phyloP scores from a whole-genome alignment of 2,329 filamentous ascomycete species.

The Fusarium luffae region DNA sequence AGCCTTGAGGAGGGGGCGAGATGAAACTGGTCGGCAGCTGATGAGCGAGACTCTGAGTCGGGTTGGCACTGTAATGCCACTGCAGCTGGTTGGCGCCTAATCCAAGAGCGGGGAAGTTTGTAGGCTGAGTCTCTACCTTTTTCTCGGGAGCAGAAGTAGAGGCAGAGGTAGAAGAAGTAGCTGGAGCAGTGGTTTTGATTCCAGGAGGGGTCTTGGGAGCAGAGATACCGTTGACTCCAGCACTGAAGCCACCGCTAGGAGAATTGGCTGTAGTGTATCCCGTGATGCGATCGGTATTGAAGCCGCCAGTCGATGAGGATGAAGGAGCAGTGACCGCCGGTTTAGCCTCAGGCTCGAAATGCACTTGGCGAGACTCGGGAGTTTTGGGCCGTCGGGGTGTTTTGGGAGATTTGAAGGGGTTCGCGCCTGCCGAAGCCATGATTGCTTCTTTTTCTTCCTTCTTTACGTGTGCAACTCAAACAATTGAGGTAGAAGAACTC shows the following conservation, averaged over 20 bases:
- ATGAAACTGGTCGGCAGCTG: slow-evolving; percentile 40
- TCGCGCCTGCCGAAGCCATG: slow-evolving; percentile 46
- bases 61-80: slow-evolving; percentile 52
- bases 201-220: slow-evolving; percentile 22
- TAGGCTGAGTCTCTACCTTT: slow-evolving; percentile 26
- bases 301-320: neutral
- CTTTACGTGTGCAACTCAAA: slow-evolving; percentile 2
- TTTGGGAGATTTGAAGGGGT: slow-evolving; percentile 47
- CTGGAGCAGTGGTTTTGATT: neutral
- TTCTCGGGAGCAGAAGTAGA: slow-evolving; percentile 15
- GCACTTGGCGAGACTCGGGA: slow-evolving; percentile 49
- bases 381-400: slow-evolving; percentile 45
- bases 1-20: slow-evolving; percentile 27
- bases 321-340: neutral
- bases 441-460: neutral
- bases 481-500: neutral
- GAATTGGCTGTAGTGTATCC: slow-evolving; percentile 40
- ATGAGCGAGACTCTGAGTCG: slow-evolving; percentile 48
- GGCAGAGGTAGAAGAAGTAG: neutral
- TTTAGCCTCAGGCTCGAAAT: slow-evolving; percentile 40
- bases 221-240: slow-evolving; percentile 19
- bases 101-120: slow-evolving; percentile 48
- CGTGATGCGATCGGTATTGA: slow-evolving; percentile 15
- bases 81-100: slow-evolving; percentile 42
- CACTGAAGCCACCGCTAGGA: slow-evolving; percentile 41